Base-by-base conservation (phyloP, 345 rosid species). In the Aquilaria malaccensis region DNA sequence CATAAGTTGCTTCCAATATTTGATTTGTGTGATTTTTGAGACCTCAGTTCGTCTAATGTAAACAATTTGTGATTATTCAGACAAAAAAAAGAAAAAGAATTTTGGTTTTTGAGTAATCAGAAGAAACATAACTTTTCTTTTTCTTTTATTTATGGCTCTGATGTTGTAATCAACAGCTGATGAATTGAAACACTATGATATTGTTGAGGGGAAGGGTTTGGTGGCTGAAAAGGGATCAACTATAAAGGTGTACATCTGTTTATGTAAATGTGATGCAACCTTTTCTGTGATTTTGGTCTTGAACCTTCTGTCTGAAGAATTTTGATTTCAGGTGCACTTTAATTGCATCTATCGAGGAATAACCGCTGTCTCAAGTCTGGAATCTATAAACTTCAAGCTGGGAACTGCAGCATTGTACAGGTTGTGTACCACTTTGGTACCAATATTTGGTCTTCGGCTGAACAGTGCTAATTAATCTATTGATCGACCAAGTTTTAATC, bases 401-500 rank as follows among this genome's bases (percentile, higher is more conserved):
- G 98, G 58, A 92, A 92, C 61, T 96, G 98, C 33, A 81, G 68
- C 56, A 89, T 89, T 60, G 80, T 96, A n/a, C 94, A 89, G 95
- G 96, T 88, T 59, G 50, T 45, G 13, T 46, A 5, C 3, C 30
- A 22, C 22, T 22, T 22, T 22, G 22, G 22, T 22, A 22, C 22
- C 22, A 22, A 22, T 22, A 0, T 22, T 22, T 22, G 22, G 22
- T 22, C 22, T 22, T 22, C 22, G 22, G 22, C 22, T 22, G 22
- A 22, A 22, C 22, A 22, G 22, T 22, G 22, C 22, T 22, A 22
- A 22, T 22, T 22, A 22, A 22, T 22, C 22, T 22, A 22, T 22
- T 22, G 22, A 22, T 22, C 22, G 22, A 22, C 22, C 22, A 22
- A 22, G 22, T 22, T 22, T 22, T 22, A 22, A 22, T 22, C 22